Evolutionary conservation across 1,284 basidiomycete genomes (phyloP), one percentile per base, ranked within the genome.

Genomic region (Marasmius tenuissimus): DNA sequence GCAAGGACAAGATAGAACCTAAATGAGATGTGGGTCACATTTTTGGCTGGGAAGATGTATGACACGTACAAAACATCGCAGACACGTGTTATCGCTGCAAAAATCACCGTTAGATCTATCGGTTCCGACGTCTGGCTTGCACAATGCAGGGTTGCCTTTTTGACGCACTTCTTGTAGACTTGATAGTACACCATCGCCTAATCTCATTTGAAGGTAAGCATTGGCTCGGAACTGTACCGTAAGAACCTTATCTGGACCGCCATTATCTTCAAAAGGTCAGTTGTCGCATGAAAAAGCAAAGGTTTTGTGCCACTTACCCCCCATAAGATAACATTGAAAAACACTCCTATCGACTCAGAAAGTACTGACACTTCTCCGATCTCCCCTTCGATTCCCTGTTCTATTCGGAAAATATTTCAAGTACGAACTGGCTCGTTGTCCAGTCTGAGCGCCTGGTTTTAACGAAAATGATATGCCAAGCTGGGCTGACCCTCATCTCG

Each of bases 261-360:
- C 49, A 78, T 65, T 22, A 78, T 69, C 76, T 77, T n/a, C 10
- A 3, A 55, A 16, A 20, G 35, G 11, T 12, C 37, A 49, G 14
- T 48, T 27, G 22, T 22, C 48, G 47, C 61, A n/a, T 22, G 49
- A 38, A 49, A 53, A 35, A 52, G 3, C 35, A n/a, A n/a, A 27
- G 20, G 16, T 12, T 22, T 5, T 63, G 2, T 12, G 18, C 11
- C 10, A 49, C 75, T 66, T 59, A 82, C 80, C 57, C 81, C 81
- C 58, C 78, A 82, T 18, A 83, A 69, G 60, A 82, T 77, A 71
- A 76, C 76, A 61, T 81, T 81, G 38, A 81, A 60, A 65, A 75
- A 78, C 7, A 74, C 72, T 3, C 81, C 80, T 56, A 81, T 68
- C 37, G 82, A 72, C 73, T 81, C 76, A 14, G 18, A 14, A 12